Evolutionary conservation across 148 eudicot genomes (phyloP), one percentile per base, ranked within the genome.

Genomic region (Bassia scoparia): DNA sequence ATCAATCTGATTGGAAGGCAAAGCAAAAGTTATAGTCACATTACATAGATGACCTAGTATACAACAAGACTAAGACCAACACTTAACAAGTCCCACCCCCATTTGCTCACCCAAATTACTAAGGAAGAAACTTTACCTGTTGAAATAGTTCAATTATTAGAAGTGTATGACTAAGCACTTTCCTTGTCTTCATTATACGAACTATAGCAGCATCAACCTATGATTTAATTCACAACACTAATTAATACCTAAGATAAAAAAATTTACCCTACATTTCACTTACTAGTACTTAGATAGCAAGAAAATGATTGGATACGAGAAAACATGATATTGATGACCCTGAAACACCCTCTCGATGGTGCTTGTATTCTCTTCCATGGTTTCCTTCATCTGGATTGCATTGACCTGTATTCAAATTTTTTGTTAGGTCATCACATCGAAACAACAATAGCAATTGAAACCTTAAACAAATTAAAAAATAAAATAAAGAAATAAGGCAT

Each of bases 191-290:
- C 98, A 95, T 95, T 58, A 95, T 89, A 76, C 98, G 91, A 78
- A 95, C 98, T 72, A 95, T 95, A 77, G 98, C 98, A 81, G 98
- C 98, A 81, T 94, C 98, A 78, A 94, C 87, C 98, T 94, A 87
- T 31, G 11, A 55, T 29, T 65, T 27, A 43, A 52, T 17, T 15
- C 21, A 2, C 20, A 14, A 46, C 17, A 69, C 41, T 46, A 18
- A 30, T 49, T 35, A 15, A 18, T 67, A 48, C 27, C 2, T 43
- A 69, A 43, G 21, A 54, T 69, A 58, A 74, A 50, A 31, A n/a
- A 59, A n/a, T 21, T 13, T 33, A 13, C 17, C 50, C 31, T 23
- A 5, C 11, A 44, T 30, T 2, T 9, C 9, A 71, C 1, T 20
- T 43, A 43, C 54, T 60, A 18, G 18, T 26, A 26, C 34, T 24